A percentile compares a stretch with the other conserved stretches of the same genome.
Evolutionary conservation across 2,329 filamentous ascomycete species (phyloP).

Genomic region (Colletotrichum sp.): DNA sequence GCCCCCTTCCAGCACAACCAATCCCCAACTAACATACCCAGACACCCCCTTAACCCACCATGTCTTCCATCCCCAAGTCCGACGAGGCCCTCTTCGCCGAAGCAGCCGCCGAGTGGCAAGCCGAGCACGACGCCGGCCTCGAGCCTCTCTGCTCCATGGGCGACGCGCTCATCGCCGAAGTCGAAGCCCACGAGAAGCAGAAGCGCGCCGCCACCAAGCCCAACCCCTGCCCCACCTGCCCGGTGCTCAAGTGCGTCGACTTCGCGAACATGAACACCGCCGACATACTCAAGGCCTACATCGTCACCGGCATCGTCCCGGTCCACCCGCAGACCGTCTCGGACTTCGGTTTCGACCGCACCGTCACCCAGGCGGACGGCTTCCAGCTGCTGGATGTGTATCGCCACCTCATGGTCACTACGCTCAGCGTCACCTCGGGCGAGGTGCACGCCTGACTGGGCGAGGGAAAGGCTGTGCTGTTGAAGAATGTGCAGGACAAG

Average conservation of each 20-base stretch:
- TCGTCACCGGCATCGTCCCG: background rate
- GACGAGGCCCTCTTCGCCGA: background rate
- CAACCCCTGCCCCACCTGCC: background rate
- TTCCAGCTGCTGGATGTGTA: background rate
- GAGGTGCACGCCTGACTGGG: background rate
- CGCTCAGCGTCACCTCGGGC: background rate
- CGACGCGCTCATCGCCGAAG: background rate
- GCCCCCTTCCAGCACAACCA: accelerated
- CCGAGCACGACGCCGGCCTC: background rate
- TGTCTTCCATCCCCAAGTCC: background rate
- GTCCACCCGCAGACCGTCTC: background rate
- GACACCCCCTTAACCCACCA: background rate
- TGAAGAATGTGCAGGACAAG: background rate
- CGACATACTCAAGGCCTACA: background rate
- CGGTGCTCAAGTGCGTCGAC: background rate
- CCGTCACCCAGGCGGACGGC: background rate
- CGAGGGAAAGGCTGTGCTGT: background rate
- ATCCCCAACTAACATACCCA: background rate
- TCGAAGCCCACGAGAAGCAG: no score
- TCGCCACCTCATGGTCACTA: background rate
- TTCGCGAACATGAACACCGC: background rate
- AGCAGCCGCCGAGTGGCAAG: background rate
- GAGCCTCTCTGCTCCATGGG: background rate
- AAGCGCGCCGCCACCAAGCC: no score
- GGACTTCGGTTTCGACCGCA: conserved; percentile 1